These are phyloP conservation scores for Aspergillus panamensis DNA, from an alignment of 495 filamentous ascomycete species.

Conservation along the genomic window DNA sequence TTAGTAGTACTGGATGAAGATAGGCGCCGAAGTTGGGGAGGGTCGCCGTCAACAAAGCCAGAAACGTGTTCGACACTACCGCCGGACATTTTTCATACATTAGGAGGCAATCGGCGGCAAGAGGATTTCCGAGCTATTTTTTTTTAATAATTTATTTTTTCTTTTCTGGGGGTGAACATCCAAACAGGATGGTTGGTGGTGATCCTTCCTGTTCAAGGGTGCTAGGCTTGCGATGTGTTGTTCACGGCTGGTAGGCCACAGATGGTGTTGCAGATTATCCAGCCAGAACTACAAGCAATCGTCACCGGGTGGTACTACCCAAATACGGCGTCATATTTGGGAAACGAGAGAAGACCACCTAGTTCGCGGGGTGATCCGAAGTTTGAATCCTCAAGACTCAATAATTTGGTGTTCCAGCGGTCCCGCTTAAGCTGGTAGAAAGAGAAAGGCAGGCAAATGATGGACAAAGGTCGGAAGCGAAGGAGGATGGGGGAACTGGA, in stretches of 20 bases:
- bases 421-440: slow-evolving; percentile 4
- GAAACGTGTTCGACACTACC: slow-evolving; percentile 42
- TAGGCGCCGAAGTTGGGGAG: slow-evolving; percentile 38
- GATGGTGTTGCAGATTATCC: slow-evolving; percentile 36
- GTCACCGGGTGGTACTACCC: slow-evolving; percentile 39
- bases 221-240: slow-evolving; percentile 44
- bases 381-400: slow-evolving; percentile 10
- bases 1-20: slow-evolving; percentile 33
- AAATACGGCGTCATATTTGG: slow-evolving; percentile 41
- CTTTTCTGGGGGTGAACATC: slow-evolving; percentile 9
- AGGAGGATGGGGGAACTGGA: neutral
- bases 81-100: slow-evolving; percentile 50
- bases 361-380: slow-evolving; percentile 18
- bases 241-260: slow-evolving; percentile 42
- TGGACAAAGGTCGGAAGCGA: slow-evolving; percentile 15
- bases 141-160: slow-evolving; percentile 8
- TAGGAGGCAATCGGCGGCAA: slow-evolving; percentile 23
- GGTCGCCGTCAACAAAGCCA: slow-evolving; percentile 34
- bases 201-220: slow-evolving; percentile 30
- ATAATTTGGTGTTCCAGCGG: slow-evolving; percentile 4
- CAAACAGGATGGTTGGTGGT: slow-evolving; percentile 30
- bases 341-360: slow-evolving; percentile 21
- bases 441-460: slow-evolving; percentile 7
- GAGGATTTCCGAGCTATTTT: slow-evolving; percentile 3
- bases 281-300: slow-evolving; percentile 44